Conservation (phyloP, 2,329 filamentous ascomycete species). For the Clarireedia hainanense region DNA sequence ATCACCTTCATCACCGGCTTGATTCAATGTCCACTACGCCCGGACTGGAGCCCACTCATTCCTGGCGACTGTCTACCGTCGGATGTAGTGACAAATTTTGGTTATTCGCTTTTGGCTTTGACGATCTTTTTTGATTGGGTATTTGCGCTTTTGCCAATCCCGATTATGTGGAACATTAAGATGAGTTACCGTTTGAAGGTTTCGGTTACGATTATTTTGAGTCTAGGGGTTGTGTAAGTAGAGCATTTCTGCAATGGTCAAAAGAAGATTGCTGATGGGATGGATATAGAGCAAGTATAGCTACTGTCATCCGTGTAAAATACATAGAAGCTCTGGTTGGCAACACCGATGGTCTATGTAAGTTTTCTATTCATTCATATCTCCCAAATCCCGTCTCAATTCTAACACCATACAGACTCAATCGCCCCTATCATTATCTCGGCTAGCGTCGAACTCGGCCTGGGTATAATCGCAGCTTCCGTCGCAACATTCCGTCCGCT, state of each 20-base stretch:
- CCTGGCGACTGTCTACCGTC: background rate
- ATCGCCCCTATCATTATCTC: background rate
- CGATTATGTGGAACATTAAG: background rate
- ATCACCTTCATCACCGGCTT: background rate
- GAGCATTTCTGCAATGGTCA: background rate
- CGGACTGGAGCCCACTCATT: background rate
- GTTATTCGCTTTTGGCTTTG: background rate
- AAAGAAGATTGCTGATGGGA: no score
- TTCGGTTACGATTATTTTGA: background rate
- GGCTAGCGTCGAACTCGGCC: background rate
- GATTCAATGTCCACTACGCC: background rate
- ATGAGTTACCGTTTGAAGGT: background rate
- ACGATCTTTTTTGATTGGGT: conserved; percentile 9
- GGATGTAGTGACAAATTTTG: background rate
- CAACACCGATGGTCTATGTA: background rate
- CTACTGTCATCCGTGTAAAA: conserved; percentile 1
- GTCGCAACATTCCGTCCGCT: conserved; percentile 1
- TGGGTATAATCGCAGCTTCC: background rate
- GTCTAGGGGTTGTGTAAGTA: conserved; percentile 2
- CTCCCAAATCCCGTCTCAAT: background rate
- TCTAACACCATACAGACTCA: background rate
- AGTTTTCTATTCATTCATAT: background rate
- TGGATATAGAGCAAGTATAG: background rate
- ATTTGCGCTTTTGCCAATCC: conserved; percentile 3
- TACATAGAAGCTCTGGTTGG: background rate